Conservation (phyloP, 805 yeast species). For the Brettanomyces custersianus region DNA sequence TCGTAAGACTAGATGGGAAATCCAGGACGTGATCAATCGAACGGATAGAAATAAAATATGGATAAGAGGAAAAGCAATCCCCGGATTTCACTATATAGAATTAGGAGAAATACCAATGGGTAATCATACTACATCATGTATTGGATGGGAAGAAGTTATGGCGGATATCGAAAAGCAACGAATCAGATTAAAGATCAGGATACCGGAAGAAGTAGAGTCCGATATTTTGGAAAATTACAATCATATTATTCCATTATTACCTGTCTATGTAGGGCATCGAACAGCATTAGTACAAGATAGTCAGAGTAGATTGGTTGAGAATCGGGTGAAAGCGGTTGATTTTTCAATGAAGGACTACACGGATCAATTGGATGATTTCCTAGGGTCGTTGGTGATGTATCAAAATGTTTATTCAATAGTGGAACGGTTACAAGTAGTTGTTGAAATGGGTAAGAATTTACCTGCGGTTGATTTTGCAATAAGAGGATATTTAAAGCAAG, state of each 20-base stretch:
- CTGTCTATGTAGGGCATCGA: constrained; percentile 10
- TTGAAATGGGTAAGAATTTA: no score
- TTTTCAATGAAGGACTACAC: not conserved
- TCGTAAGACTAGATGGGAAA: constrained; percentile 14
- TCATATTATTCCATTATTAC: constrained; percentile 9
- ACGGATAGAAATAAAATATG: constrained; percentile 10
- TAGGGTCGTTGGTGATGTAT: not conserved
- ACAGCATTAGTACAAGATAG: not conserved
- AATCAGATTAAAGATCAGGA: not conserved
- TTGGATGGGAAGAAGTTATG: constrained; percentile 1
- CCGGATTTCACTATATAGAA: constrained; percentile 4
- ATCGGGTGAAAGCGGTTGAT: constrained; percentile 4
- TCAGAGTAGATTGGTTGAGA: not conserved
- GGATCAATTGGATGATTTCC: not conserved
- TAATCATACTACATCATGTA: not conserved
- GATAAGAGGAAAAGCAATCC: not conserved
- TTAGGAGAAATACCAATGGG: not conserved
- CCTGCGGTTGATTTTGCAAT: no score
- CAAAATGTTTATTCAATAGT: constrained; percentile 4
- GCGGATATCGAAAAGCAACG: constrained; percentile 1
- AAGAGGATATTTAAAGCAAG: no score
- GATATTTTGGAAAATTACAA: not conserved
- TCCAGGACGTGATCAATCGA: constrained; percentile 22
- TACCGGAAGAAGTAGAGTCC: constrained; percentile 5
- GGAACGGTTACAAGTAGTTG: not conserved